Evolutionary conservation across 2,329 filamentous ascomycete species (phyloP), one percentile per base, ranked within the genome.

Genomic region (Phaeosphaeriaceae sp.): DNA sequence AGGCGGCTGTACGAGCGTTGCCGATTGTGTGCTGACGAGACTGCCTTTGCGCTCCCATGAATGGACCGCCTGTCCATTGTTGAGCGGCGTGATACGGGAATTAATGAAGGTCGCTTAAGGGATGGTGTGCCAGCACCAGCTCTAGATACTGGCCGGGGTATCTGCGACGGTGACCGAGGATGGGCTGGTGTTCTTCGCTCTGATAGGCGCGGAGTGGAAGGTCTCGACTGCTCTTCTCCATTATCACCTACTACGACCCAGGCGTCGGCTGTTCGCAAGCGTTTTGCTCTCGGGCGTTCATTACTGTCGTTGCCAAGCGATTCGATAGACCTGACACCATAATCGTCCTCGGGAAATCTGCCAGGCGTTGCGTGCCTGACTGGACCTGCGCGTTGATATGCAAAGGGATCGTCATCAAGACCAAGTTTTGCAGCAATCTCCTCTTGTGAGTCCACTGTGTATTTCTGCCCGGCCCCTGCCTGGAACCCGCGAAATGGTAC

Each of bases 401-500:
- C 27, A 50, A 57, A 66, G 4, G 62, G 58, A 31, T 69, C 64
- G 45, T 75, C 67, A 11, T 70, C 65, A 5, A 68, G 56, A 1
- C 66, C 66, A 1, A 72, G 57, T 44, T 69, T 68, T 5, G 63
- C 62, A 7, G 65, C 68, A n/a, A 72, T 61, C 58, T 69, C 64
- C 58, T 59, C 57, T 31, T 76, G 67, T 7, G 63, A 55, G n/a
- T 81, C 74, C 65, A 91, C 79, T 7, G 85, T 80, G 70, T 93
- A 96, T 24, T 87, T 88, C 58, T 82, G 83, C 9, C 93, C 94
- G 2, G 90, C 92, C 7, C 93, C 94, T 13, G 93, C 92, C 61
- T 93, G 89, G 75, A 97, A 97, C 0, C 93, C 93, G 54, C 86
- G 85, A 71, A 97, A 96, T 0, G 90, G 86, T 22, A 81, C 87